phyloP scores from a whole-genome alignment of 1,284 basidiomycete species.

The Puccinia brachypodii region DNA sequence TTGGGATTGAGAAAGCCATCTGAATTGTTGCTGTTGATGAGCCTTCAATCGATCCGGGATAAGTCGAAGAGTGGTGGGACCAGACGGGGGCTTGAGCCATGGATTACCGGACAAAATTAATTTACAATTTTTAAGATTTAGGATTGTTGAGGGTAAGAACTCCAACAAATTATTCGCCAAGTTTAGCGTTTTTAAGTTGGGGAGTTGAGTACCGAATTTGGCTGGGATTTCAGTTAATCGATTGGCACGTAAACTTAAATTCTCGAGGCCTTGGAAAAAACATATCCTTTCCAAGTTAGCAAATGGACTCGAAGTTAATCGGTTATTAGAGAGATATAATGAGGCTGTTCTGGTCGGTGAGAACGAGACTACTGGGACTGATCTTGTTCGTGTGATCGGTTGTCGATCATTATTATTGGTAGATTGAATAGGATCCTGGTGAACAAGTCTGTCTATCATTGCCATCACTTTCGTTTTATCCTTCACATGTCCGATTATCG shows the following conservation, averaged over 20 bases:
- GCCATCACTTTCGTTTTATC: background rate
- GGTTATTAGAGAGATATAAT: constrained; percentile 13
- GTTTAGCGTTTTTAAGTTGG: constrained; percentile 1
- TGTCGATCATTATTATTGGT: background rate
- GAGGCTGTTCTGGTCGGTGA: background rate
- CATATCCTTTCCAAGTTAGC: background rate
- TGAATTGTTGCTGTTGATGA: background rate
- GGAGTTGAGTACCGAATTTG: background rate
- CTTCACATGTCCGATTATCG: background rate
- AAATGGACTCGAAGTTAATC: background rate
- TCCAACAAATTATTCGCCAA: constrained; percentile 1
- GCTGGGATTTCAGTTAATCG: constrained; percentile 2
- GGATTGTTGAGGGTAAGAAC: constrained; percentile 14
- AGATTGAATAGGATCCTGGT: background rate
- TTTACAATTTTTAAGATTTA: constrained; percentile 5
- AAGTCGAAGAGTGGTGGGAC: background rate
- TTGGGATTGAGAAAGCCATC: constrained; percentile 6
- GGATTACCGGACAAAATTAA: constrained; percentile 7
- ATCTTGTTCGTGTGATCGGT: constrained; percentile 1
- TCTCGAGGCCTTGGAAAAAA: constrained; percentile 8
- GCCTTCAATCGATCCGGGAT: background rate
- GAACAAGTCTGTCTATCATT: background rate
- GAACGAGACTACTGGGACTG: constrained; percentile 15
- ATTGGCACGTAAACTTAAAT: constrained; percentile 21
- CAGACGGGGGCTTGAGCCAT: background rate